Base-by-base conservation (phyloP, 352 stramenopile species). In the Pythium vanterpoolii region DNA sequence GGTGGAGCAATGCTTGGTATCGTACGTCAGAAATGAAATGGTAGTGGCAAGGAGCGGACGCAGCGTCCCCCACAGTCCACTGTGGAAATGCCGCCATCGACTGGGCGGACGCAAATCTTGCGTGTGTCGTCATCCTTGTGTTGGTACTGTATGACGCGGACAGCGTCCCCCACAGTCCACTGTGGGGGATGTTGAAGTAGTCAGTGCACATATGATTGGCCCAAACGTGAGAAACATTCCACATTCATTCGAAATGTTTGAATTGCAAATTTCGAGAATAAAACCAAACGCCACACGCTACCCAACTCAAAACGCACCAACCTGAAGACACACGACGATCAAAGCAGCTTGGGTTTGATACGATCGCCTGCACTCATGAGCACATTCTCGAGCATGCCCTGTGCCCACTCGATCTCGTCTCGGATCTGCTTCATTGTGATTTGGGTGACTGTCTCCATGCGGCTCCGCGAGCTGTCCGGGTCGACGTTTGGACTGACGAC, bases 31-130 rank as follows among this genome's bases (percentile, higher is more conserved):
- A 36, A 36, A 11, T 11, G 31, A 36, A 36, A 36, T 11, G 31
- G 31, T 36, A 36, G 11, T 11, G 31, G 31, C 38, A 21, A 21
- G 6, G 38, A 48, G 21, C 42, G 28, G 4, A 19, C 36, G 39
- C 24, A 5, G 13, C 51, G 51, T 59, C 51, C 51, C 24, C 51
- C 51, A 59, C 27, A 40, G 28, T 59, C 51, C 43, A 60, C 53
- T 38, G 28, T 38, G 6, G 21, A 4, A 24, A 43, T 8, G 10
- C 21, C 1, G 27, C 13, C 39, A 11, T 6, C 31, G 10, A 11
- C 31, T n/a, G n/a, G n/a, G 28, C 28, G 39, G 30, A 44, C 30
- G 42, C 18, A 6, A 26, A 49, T 60, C 39, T 60, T 51, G 39
- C n/a, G 36, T 16, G 13, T 5, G 2, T 5, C 36, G 36, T 43